phyloP scores from a whole-genome alignment of 208 protist genomes.

The Acanthamoeba culbertsoni region DNA sequence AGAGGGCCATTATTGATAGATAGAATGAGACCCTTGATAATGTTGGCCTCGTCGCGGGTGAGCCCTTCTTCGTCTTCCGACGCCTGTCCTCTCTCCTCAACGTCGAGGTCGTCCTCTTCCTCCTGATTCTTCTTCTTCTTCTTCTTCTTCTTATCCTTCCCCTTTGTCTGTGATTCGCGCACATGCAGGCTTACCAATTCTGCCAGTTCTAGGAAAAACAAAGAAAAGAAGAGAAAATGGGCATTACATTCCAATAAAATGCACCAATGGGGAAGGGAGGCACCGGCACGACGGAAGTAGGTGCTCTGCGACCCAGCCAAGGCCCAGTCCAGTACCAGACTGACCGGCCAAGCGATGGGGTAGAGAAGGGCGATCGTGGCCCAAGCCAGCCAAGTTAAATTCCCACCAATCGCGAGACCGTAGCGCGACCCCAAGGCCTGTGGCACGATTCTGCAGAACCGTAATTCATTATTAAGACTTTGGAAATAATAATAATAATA shows the following conservation, averaged over 20 bases:
- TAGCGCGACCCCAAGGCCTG: conserved; percentile 68
- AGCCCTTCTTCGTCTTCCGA: neutral
- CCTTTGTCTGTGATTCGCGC: neutral
- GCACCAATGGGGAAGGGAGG: neutral
- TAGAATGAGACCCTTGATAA: conserved; percentile 5
- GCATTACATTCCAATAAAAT: neutral
- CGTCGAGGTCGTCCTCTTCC: neutral
- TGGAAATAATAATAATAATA: too few relatives aligned
- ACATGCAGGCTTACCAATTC: conserved; percentile 68
- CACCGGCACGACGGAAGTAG: conserved; percentile 50
- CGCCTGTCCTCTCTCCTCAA: neutral
- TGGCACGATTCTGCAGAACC: neutral
- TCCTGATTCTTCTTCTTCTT: too few relatives aligned
- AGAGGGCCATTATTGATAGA: neutral
- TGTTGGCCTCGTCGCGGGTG: neutral
- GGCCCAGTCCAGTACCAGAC: conserved; percentile 72
- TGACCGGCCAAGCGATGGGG: conserved; percentile 72
- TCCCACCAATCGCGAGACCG: conserved; percentile 77
- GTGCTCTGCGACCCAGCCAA: conserved; percentile 66
- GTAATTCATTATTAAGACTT: neutral
- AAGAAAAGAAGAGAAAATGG: neutral
- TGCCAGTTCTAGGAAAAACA: conserved; percentile 56
- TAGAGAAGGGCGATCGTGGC: conserved; percentile 73
- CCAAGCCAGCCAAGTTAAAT: conserved; percentile 73
- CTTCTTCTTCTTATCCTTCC: neutral